Evolutionary conservation across 2,329 filamentous ascomycete genomes (phyloP).

Genomic region (Cytospora mali): DNA sequence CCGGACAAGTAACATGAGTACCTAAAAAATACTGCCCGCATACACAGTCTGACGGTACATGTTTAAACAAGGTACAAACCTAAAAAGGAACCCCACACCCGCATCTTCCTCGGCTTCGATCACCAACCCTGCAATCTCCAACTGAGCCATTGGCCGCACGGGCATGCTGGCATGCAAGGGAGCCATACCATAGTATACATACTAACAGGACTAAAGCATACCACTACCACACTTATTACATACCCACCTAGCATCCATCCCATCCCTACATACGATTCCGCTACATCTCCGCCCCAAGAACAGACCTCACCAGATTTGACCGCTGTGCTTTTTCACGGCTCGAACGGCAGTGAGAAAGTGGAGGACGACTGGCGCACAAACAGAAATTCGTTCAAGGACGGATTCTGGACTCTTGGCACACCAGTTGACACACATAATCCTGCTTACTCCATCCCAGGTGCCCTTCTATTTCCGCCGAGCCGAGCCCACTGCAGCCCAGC

Average conservation of each 20-base stretch:
- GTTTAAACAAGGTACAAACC: not conserved
- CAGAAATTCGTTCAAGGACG: slow-evolving; percentile 9
- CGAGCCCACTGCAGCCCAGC: slow-evolving; percentile 8
- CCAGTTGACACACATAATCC: too few species aligned
- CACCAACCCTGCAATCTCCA: not conserved
- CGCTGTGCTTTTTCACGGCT: not conserved
- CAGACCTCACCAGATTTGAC: not conserved
- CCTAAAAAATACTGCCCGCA: too few species aligned
- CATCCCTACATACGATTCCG: not conserved
- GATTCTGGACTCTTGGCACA: slow-evolving; percentile 21
- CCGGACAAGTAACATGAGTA: too few species aligned
- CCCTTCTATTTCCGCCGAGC: slow-evolving; percentile 14
- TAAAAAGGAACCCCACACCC: not conserved
- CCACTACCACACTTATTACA: too few species aligned
- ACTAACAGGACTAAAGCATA: too few species aligned
- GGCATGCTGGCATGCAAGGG: not conserved
- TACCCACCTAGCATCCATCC: not conserved
- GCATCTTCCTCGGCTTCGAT: not conserved
- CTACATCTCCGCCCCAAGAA: too few species aligned
- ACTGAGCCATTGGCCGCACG: not conserved
- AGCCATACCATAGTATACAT: too few species aligned
- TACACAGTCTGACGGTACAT: too few species aligned
- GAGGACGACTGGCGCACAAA: slow-evolving; percentile 15
- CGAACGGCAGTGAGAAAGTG: slow-evolving; percentile 7
- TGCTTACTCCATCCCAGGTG: slow-evolving; percentile 8